Percentiles rank a stretch among this genome's conserved stretches.
These are phyloP conservation scores for Kurtzmaniella quercitrusa DNA, from an alignment of 1,139 yeast genomes.

Conservation along the genomic window DNA sequence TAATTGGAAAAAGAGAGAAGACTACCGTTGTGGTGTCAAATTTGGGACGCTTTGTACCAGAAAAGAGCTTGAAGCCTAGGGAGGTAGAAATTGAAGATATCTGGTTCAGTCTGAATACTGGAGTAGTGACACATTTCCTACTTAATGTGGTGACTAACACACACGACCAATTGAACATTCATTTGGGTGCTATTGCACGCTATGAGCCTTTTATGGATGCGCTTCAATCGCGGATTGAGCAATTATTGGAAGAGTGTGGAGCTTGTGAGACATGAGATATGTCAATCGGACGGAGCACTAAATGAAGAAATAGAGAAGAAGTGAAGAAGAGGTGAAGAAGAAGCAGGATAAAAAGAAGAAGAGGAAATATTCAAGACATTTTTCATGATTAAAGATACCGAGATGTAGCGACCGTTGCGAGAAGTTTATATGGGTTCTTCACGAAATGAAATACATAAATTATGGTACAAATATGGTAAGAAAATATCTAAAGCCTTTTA, in stretches of 20 bases:
- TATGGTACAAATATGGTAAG: too few species aligned
- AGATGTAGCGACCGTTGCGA: too few species aligned
- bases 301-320: too few species aligned
- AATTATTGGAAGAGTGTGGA: background rate
- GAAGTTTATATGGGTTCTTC: too few species aligned
- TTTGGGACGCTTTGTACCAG: slow-evolving; percentile 17
- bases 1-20: slow-evolving; percentile 10
- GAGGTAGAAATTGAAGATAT: slow-evolving; percentile 16
- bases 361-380: too few species aligned
- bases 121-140: slow-evolving; percentile 17
- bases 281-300: too few species aligned
- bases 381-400: too few species aligned
- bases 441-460: too few species aligned
- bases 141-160: slow-evolving; percentile 17
- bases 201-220: slow-evolving; percentile 14
- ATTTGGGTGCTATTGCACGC: slow-evolving; percentile 17
- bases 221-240: slow-evolving; percentile 4
- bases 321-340: too few species aligned
- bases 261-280: background rate
- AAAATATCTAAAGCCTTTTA: too few species aligned
- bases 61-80: slow-evolving; percentile 12
- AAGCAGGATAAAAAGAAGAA: too few species aligned
- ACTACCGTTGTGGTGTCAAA: slow-evolving; percentile 25
- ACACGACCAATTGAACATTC: slow-evolving; percentile 19
- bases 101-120: slow-evolving; percentile 25